Base-by-base conservation (phyloP, 148 eudicot genomes). In the Heliosperma pusillum region DNA sequence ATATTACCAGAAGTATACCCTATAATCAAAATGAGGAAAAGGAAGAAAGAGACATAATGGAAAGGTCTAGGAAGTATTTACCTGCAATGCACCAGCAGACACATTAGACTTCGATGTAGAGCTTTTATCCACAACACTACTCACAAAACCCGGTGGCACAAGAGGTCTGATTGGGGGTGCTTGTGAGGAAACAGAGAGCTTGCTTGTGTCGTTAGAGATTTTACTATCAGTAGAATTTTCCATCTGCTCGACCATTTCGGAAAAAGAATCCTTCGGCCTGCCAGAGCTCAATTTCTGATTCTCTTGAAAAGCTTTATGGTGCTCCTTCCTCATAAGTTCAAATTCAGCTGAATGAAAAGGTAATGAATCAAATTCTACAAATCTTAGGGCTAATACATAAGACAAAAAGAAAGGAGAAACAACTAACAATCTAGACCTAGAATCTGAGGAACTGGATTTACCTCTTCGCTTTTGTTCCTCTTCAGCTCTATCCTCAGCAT, bases 261-360 rank as follows among this genome's bases (percentile, higher is more conserved):
- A 63, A 45, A 82, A 57, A 64, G 79, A 77, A 71, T 86, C 88
- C 66, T 81, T 88, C 40, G 68, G 87, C 85, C 86, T 91, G 74
- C 83, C 87, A 62, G 77, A 69, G 69, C 75, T 89, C 50, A 60
- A 29, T 29, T 84, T 93, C 82, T 88, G 89, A 79, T 91, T 96
- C 82, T 89, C 97, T 80, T 90, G 97, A 26, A 92, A 86, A 79
- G 73, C 83, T 78, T 90, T 92, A 7, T 89, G 99, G 58, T 96
- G 97, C 80, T 96, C 97, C 87, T 90, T 89, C 85, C 99, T 87
- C 97, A 92, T 92, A 72, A 84, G 82, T 82, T 96, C 97, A 87
- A 96, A 96, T 63, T 96, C 91, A 84, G 90, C 99, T 96, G 76
- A 40, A 71, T 92, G 75, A 40, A 71, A 75, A 65, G 40, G 7